Conservation (phyloP, 2,329 filamentous ascomycete species). For the Xylaria sp. region DNA sequence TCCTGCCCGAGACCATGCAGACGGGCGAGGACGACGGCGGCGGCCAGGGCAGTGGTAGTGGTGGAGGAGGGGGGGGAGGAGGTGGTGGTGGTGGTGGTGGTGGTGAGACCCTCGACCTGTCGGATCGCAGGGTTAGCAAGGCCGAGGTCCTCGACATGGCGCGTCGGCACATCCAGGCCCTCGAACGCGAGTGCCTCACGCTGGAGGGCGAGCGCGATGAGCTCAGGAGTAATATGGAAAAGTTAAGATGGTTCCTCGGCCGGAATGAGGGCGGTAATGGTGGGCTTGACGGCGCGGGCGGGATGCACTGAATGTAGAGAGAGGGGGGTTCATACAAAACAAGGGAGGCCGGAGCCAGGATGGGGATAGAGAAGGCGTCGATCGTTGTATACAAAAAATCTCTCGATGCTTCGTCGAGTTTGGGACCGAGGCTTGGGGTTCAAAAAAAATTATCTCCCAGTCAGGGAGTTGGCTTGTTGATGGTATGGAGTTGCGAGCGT, state of each 20-base stretch:
- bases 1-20: slow-evolving; percentile 43
- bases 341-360: neutral
- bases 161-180: slow-evolving; percentile 43
- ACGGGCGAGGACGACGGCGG: slow-evolving; percentile 34
- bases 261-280: slow-evolving; percentile 30
- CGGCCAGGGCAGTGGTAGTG: slow-evolving; percentile 34
- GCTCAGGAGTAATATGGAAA: slow-evolving; percentile 34
- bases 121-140: slow-evolving; percentile 22
- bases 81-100: slow-evolving; percentile 35
- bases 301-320: slow-evolving; percentile 14
- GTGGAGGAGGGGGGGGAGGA: too few relatives aligned
- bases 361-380: neutral
- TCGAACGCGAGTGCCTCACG: slow-evolving; percentile 43
- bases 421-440: neutral
- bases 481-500: neutral
- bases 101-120: slow-evolving; percentile 27
- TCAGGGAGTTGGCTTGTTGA: neutral
- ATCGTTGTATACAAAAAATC: neutral
- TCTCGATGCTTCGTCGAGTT: neutral
- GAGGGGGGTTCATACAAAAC: slow-evolving; percentile 8
- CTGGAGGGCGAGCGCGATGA: slow-evolving; percentile 44
- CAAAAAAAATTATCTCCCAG: neutral
- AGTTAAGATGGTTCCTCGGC: slow-evolving; percentile 36
- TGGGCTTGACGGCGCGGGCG: slow-evolving; percentile 12
- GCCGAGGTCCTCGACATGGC: slow-evolving; percentile 42